Evolutionary conservation across 2,329 filamentous ascomycete genomes (phyloP), one percentile per base, ranked within the genome.

Genomic region (Hymenoscyphus occultus): DNA sequence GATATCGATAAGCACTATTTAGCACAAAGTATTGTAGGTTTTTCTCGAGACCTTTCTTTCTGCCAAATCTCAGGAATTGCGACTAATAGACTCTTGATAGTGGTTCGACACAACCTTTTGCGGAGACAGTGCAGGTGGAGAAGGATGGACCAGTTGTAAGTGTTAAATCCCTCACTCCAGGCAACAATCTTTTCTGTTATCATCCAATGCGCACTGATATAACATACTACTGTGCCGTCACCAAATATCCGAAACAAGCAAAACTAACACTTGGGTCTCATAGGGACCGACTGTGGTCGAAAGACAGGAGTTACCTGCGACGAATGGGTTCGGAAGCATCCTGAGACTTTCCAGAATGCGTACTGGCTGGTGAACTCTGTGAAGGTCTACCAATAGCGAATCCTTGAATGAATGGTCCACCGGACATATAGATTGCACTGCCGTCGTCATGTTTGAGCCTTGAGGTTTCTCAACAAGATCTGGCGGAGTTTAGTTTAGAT

Each of bases 41-140:
- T 35, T 10, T 35, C 35, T 35, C 35, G 9, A 86, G 93, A 62
- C 64, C 69, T 70, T 14, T 16, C 57, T 14, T 40, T 22, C 42
- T 31, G 9, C 19, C 58, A 2, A 13, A 16, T 2, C 16, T 9
- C n/a, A 39, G n/a, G 16, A 10, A 32, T 42, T 16, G n/a, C 16
- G 22, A 31, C 14, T 40, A 12, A 12, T 51, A 14, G 19, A 28
- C 1, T 19, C 3, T 1, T 5, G 14, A 9, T 45, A 71, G 70
- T 71, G 70, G 56, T 89, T 95, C 76, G 87, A 94, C 78, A 94
- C 88, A 1, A 90, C 90, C 10, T 91, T 96, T 77, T 97, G 93
- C 77, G 93, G 93, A 45, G 86, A 90, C 73, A 96, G 92, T 90
- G 93, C 93, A 7, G 91, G 91, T 39, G 76, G 80, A 57, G 0